phyloP scores from a whole-genome alignment of 2,329 filamentous ascomycete genomes.

The Didymella pinodella region DNA sequence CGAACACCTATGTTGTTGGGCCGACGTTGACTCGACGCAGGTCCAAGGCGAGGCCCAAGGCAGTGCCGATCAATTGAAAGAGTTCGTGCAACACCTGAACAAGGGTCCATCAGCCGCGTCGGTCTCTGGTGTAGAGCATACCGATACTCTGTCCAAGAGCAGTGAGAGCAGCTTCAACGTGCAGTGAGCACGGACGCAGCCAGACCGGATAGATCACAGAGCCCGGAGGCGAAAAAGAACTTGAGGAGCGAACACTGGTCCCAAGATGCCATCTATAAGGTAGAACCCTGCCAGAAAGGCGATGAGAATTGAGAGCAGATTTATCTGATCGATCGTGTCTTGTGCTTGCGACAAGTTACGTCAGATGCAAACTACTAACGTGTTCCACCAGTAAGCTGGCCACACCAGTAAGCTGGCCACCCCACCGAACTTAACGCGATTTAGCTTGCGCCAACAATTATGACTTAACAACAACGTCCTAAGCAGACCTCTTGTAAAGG shows the following conservation, averaged over 20 bases:
- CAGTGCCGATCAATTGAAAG: constrained; percentile 67
- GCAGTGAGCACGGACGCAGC: constrained; percentile 22
- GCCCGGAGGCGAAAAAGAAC: background rate
- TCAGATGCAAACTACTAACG: background rate
- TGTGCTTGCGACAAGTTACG: background rate
- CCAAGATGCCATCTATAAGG: background rate
- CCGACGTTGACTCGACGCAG: constrained; percentile 55
- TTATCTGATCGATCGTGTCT: background rate
- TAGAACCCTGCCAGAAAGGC: background rate
- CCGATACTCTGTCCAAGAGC: constrained; percentile 69
- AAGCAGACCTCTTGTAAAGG: no score
- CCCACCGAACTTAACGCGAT: no score
- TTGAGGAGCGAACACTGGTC: background rate
- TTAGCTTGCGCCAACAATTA: no score
- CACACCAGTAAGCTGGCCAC: no score
- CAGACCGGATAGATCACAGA: background rate
- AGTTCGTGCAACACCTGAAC: constrained; percentile 77
- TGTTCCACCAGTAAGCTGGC: no score
- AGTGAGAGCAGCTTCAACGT: constrained; percentile 70
- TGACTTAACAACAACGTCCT: no score
- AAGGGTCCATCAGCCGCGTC: constrained; percentile 75
- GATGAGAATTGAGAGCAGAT: background rate
- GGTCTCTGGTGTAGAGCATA: constrained; percentile 77
- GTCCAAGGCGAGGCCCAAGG: constrained; percentile 92
- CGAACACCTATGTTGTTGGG: background rate